phyloP scores from a whole-genome alignment of 768 basidiomycete genomes.

The Russula emetica region DNA sequence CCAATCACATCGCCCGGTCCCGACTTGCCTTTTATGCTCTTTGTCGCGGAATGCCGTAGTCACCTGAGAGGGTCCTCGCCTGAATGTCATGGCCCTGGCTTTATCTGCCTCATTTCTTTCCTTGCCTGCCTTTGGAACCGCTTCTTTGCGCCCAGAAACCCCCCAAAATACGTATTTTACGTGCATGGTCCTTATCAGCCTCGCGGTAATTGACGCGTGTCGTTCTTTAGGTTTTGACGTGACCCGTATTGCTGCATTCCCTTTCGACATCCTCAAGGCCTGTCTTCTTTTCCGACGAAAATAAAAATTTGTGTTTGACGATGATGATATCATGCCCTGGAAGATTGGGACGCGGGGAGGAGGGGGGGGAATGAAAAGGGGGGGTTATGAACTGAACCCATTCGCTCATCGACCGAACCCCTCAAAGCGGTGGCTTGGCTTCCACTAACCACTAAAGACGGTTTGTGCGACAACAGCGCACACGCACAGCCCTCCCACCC shows the following conservation, averaged over 20 bases:
- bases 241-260: constrained; percentile 7
- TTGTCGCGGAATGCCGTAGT: constrained; percentile 21
- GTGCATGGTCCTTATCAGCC: constrained; percentile 20
- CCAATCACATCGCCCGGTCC: constrained; percentile 12
- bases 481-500: background rate
- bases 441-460: background rate
- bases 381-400: constrained; percentile 2
- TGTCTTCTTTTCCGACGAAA: constrained; percentile 15
- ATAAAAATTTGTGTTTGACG: constrained; percentile 9
- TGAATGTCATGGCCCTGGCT: constrained; percentile 19
- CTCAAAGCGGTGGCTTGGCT: background rate
- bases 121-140: constrained; percentile 7
- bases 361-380: background rate
- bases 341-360: background rate
- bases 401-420: constrained; percentile 1
- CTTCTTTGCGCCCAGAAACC: constrained; percentile 25
- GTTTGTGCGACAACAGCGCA: constrained; percentile 5
- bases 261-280: constrained; percentile 12
- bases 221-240: constrained; percentile 21
- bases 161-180: constrained; percentile 24
- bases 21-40: constrained; percentile 7
- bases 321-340: constrained; percentile 24
- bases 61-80: constrained; percentile 22
- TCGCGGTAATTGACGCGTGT: constrained; percentile 19
- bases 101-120: constrained; percentile 24